These are phyloP conservation scores for Heritiera littoralis DNA, from an alignment of 345 rosid species.

Conservation along the genomic window DNA sequence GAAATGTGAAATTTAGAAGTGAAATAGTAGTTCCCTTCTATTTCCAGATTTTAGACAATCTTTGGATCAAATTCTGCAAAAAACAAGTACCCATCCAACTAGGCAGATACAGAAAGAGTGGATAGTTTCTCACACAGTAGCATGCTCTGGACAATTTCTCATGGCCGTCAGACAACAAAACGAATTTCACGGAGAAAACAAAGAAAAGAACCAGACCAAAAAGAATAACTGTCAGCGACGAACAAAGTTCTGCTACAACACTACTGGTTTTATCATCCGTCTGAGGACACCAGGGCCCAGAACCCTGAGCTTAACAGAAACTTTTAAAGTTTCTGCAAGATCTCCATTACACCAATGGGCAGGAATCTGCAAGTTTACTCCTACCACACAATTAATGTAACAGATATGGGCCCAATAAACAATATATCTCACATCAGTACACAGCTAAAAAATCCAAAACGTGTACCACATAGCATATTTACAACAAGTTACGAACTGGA, in stretches of 20 bases:
- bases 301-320: conserved; percentile 31
- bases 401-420: conserved; percentile 22
- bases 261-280: conserved; percentile 16
- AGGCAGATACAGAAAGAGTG: conserved; percentile 14
- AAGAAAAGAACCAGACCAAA: conserved; percentile 22
- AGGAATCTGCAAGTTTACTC: conserved; percentile 20
- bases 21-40: not conserved
- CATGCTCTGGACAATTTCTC: conserved; percentile 30
- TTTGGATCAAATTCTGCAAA: not conserved
- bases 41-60: not conserved
- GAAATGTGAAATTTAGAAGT: not conserved
- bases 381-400: conserved; percentile 2
- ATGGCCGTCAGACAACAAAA: conserved; percentile 33
- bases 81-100: not conserved
- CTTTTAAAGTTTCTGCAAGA: conserved; percentile 19
- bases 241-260: conserved; percentile 16
- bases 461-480: conserved; percentile 5
- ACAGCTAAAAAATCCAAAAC: conserved; percentile 10
- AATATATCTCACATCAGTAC: not conserved
- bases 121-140: conserved; percentile 1
- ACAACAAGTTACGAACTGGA: not conserved
- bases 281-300: conserved; percentile 44
- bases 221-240: conserved; percentile 21
- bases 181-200: conserved; percentile 20
- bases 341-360: conserved; percentile 21